Base-by-base conservation (phyloP, 495 filamentous ascomycete species). In the Hypoxylon fuscum region DNA sequence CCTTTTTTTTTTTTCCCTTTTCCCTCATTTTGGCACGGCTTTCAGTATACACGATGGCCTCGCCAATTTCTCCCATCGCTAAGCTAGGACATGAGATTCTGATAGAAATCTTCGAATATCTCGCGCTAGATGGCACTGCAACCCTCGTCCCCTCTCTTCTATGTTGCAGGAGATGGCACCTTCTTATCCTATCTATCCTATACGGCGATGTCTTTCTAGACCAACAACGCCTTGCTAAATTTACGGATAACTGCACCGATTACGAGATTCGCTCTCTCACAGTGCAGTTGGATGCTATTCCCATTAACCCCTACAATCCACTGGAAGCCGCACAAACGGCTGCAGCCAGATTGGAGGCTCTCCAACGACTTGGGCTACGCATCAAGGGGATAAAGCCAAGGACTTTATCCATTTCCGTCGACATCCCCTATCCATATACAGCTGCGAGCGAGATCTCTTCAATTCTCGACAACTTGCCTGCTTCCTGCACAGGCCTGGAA, bases 41-140 rank as follows among this genome's bases (percentile, higher is more conserved):
- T n/a, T n/a, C n/a, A n/a, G n/a, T n/a, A 14, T 22, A 20, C 17
- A 48, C 2, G 15, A 48, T 48, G 45, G 45, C 14, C n/a, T 48
- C 57, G 9, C 27, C 57, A n/a, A n/a, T n/a, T n/a, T n/a, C n/a
- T n/a, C n/a, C n/a, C 11, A 60, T 60, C 17, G 47, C 17, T 7
- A 34, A 47, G n/a, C 41, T 60, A 21, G 57, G 21, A 10, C 47
- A 40, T 20, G 57, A 60, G 20, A 27, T 53, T 8, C 31, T 60
- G 20, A 12, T 60, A 5, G 22, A 60, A 23, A 60, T 60, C 46
- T 60, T 60, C 57, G 35, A 60, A 44, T n/a, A 15, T 12, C 27
- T 60, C 29, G n/a, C n/a, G n/a, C 41, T n/a, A 17, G 41, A 47
- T 31, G 12, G 15, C 41, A 29, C 12, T 40, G 29, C 38, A 10